A percentile compares a stretch with the other conserved stretches of the same genome.
phyloP scores from a whole-genome alignment of 352 stramenopile species.

The Aphanomyces invadans region DNA sequence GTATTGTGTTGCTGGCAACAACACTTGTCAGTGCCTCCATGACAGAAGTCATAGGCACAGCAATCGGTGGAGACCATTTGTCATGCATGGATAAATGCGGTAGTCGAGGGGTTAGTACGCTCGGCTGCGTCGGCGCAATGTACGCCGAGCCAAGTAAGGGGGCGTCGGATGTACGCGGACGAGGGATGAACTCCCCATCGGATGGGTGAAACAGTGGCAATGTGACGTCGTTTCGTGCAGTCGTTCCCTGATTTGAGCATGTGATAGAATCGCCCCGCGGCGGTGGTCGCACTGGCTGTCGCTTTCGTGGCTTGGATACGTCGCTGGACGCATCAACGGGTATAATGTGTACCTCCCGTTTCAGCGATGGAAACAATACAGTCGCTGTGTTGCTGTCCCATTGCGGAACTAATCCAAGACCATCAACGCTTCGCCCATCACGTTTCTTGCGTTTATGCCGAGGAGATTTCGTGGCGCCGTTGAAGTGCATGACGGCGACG shows the following conservation, averaged over 20 bases:
- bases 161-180: background rate
- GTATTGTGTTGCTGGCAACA: background rate
- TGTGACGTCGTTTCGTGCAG: too few species aligned
- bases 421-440: background rate
- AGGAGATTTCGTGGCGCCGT: background rate
- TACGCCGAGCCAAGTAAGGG: background rate
- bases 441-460: background rate
- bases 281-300: background rate
- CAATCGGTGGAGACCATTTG: background rate
- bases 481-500: too few species aligned
- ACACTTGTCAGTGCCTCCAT: background rate
- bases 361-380: background rate
- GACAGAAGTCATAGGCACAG: background rate
- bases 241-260: background rate
- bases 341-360: background rate
- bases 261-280: background rate
- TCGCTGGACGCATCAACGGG: background rate
- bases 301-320: background rate
- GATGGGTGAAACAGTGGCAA: too few species aligned
- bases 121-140: background rate
- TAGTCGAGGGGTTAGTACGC: background rate
- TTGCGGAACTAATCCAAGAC: constrained; percentile 4
- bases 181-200: background rate
- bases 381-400: background rate
- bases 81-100: background rate